Evolutionary conservation across 2,329 filamentous ascomycete genomes (phyloP), one percentile per base, ranked within the genome.

Genomic region (Chaetothyriales sp.): DNA sequence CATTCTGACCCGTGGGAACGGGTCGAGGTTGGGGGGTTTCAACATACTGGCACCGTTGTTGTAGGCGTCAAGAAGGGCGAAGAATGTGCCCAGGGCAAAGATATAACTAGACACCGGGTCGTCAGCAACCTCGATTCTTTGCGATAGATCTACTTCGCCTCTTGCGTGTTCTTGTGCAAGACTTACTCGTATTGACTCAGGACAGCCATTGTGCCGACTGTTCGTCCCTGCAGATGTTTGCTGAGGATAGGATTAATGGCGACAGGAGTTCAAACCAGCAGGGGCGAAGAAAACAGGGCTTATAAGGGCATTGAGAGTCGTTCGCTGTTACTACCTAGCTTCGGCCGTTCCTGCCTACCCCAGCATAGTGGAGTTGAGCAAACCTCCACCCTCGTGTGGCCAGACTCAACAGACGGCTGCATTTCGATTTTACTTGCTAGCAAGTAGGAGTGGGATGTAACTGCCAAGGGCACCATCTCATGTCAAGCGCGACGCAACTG

Each of bases 21-120:
- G n/a, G n/a, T n/a, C n/a, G n/a, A n/a, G n/a, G n/a, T n/a, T n/a
- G n/a, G n/a, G n/a, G n/a, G n/a, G n/a, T n/a, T n/a, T n/a, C n/a
- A 25, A 77, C 80, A 68, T 70, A 85, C 81, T 86, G 61, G 83
- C 83, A 65, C 83, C 83, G 65, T 85, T 86, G 75, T 86, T 86
- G 75, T 73, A 86, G 54, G 83, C 83, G 68, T 86, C 83, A 47
- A 86, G 78, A 66, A 86, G 67, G 70, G 83, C 82, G 74, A 86
- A 86, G 61, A 81, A 70, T 22, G 81, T 86, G 78, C 83, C 83
- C 59, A 86, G 81, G 70, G 72, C 83, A 64, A 86, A 86, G 62
- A 86, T 66, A 65, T 86, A 86, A 60, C 75, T 78, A 66, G 83
- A 85, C 60, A 80, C 43, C 12, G 28, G 32, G 46, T 5, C 3